A percentile compares a stretch with the other conserved stretches of the same genome.
Evolutionary conservation across 495 filamentous ascomycete species (phyloP).

Genomic region (Penicillium diatomitis): DNA sequence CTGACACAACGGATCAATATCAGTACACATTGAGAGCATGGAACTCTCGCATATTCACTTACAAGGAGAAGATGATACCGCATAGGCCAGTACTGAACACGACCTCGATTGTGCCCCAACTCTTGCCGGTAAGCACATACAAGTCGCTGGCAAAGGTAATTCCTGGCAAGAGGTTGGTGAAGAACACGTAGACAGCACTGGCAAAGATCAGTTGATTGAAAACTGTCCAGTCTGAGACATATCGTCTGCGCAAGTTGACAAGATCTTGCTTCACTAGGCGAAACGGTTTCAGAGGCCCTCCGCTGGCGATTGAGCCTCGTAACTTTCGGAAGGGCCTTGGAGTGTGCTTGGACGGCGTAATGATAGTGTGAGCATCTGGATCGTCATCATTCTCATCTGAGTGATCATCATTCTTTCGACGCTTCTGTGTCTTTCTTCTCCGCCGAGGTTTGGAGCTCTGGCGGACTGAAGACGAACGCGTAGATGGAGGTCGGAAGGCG

Average conservation of each 20-base stretch:
- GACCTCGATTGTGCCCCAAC: conserved; percentile 63
- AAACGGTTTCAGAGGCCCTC: conserved; percentile 45
- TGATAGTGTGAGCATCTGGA: conserved; percentile 30
- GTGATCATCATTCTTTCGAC: conserved; percentile 2
- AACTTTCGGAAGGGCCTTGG: conserved; percentile 24
- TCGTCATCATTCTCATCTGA: conserved; percentile 12
- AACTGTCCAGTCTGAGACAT: conserved; percentile 55
- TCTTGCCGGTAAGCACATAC: conserved; percentile 56
- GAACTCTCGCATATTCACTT: conserved; percentile 11
- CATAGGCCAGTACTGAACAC: conserved; percentile 64
- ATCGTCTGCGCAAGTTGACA: conserved; percentile 43
- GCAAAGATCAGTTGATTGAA: conserved; percentile 68
- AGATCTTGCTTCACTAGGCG: conserved; percentile 55
- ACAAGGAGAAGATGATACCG: conserved; percentile 58
- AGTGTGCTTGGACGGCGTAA: conserved; percentile 36
- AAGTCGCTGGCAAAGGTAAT: conserved; percentile 68
- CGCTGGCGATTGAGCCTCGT: conserved; percentile 28
- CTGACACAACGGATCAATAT: conserved; percentile 17
- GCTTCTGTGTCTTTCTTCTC: conserved; percentile 9
- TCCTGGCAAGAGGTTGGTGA: conserved; percentile 63
- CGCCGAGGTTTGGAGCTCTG: conserved; percentile 15
- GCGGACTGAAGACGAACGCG: conserved; percentile 16
- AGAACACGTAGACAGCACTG: conserved; percentile 65
- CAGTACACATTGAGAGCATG: not conserved
- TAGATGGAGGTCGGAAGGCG: conserved; percentile 29